A percentile compares a stretch with the other conserved stretches of the same genome.
phyloP scores from a whole-genome alignment of 768 basidiomycete genomes.

The Xerocomellus dryophilus region DNA sequence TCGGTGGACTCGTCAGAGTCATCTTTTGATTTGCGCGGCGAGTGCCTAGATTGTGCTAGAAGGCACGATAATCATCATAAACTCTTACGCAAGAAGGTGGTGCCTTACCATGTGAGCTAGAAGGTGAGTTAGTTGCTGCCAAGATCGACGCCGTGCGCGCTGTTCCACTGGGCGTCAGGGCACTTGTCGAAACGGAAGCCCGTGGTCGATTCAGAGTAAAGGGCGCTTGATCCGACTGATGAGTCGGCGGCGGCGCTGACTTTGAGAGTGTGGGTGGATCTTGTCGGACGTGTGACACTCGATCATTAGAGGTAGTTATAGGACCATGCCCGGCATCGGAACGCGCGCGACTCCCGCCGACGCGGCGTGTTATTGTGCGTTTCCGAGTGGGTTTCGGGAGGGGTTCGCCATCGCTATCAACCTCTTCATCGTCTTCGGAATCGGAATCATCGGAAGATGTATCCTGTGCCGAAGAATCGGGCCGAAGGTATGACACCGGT shows the following conservation, averaged over 20 bases:
- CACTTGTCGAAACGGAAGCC: conserved; percentile 59
- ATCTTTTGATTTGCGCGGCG: conserved; percentile 6
- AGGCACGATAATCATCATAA: not conserved
- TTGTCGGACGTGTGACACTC: not conserved
- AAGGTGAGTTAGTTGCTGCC: conserved; percentile 32
- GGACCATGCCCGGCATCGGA: conserved; percentile 22
- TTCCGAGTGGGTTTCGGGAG: conserved; percentile 35
- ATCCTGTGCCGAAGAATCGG: conserved; percentile 16
- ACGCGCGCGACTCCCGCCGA: conserved; percentile 2
- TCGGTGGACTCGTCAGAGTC: conserved; percentile 28
- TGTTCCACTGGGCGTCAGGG: conserved; percentile 49
- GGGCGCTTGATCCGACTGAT: conserved; percentile 4
- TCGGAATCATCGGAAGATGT: conserved; percentile 37
- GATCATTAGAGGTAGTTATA: not conserved
- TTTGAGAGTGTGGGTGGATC: conserved; percentile 14
- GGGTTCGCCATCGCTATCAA: conserved; percentile 34
- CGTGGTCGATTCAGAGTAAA: conserved; percentile 32
- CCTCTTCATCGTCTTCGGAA: conserved; percentile 36
- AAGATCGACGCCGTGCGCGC: conserved; percentile 49
- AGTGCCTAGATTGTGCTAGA: conserved; percentile 5
- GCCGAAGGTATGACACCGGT: conserved; percentile 9
- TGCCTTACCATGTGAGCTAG: conserved; percentile 31
- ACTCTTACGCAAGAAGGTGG: not conserved
- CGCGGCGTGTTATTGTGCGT: conserved; percentile 33
- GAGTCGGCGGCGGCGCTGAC: conserved; percentile 31